A percentile compares a stretch with the other conserved stretches of the same genome.
Conservation (phyloP, 208 protist species). For the Leishmania martiniquensis region DNA sequence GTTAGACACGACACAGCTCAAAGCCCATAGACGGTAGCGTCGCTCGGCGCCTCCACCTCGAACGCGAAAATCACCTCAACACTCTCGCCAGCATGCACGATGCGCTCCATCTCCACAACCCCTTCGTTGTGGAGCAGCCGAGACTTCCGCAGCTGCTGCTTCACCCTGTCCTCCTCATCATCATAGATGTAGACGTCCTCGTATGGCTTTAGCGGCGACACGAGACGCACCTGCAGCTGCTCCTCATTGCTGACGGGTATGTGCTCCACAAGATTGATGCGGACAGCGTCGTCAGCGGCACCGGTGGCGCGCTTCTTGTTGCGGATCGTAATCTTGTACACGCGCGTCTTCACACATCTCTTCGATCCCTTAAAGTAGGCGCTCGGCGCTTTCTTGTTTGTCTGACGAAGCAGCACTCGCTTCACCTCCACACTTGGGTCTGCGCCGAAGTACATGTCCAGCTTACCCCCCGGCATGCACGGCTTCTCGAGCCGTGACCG, state of each 20-base stretch:
- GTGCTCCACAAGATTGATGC: conserved; percentile 31
- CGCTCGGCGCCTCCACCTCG: conserved; percentile 31
- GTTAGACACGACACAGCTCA: neutral
- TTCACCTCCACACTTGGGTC: conserved; percentile 31
- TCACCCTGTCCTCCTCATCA: conserved; percentile 20
- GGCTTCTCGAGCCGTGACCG: conserved; percentile 19
- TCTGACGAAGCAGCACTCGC: conserved; percentile 32
- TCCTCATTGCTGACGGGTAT: conserved; percentile 34
- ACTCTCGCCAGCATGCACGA: conserved; percentile 19
- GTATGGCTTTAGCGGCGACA: conserved; percentile 25
- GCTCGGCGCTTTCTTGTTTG: conserved; percentile 26
- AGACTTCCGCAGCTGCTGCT: conserved; percentile 28
- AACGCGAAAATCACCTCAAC: conserved; percentile 28
- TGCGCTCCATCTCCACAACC: conserved; percentile 32
- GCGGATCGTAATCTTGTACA: conserved; percentile 28
- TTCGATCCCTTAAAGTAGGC: conserved; percentile 28
- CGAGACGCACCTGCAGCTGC: conserved; percentile 32
- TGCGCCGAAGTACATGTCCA: conserved; percentile 29
- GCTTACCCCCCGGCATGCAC: conserved; percentile 19
- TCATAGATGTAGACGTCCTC: conserved; percentile 34
- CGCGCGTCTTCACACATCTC: conserved; percentile 17
- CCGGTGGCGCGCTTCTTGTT: conserved; percentile 29
- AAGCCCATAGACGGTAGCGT: conserved; percentile 26
- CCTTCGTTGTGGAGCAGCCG: conserved; percentile 26
- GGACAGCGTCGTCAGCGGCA: conserved; percentile 10